Conservation (phyloP, 176 grass and related monocot genomes). For the Urochloa ruziziensis region DNA sequence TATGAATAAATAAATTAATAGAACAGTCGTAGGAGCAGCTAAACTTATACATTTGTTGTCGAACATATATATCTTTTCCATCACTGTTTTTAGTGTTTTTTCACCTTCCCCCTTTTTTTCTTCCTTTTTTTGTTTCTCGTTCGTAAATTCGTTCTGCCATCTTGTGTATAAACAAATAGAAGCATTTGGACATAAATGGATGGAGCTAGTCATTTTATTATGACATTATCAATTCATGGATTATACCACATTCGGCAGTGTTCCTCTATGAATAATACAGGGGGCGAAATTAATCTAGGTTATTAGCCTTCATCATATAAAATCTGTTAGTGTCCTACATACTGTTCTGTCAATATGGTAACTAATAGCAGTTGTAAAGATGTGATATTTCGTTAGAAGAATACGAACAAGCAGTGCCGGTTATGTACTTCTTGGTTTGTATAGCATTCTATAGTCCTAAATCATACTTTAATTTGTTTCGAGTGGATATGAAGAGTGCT, state of each 20-base stretch:
- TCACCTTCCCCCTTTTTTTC: not conserved
- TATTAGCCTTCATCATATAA: not conserved
- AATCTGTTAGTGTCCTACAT: not conserved
- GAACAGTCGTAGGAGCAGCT: not conserved
- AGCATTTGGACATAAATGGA: not conserved
- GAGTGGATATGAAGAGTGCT: not conserved
- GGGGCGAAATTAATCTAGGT: no score
- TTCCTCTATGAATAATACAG: no score
- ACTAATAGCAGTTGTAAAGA: not conserved
- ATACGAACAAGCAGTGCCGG: not conserved
- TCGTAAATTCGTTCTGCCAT: slow-evolving; percentile 10
- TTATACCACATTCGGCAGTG: no score
- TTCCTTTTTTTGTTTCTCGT: not conserved
- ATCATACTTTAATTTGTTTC: not conserved
- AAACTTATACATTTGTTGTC: not conserved
- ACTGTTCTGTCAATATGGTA: not conserved
- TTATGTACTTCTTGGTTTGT: not conserved
- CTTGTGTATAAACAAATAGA: slow-evolving; percentile 6
- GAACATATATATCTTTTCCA: not conserved
- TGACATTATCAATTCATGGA: not conserved
- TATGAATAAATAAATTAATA: slow-evolving; percentile 18
- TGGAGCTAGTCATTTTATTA: not conserved
- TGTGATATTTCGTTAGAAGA: not conserved
- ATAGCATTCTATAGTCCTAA: not conserved
- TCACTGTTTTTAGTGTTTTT: not conserved